A percentile compares a stretch with the other conserved stretches of the same genome.
phyloP scores from a whole-genome alignment of 306 rosid species.

The Heteromeles arbutifolia region DNA sequence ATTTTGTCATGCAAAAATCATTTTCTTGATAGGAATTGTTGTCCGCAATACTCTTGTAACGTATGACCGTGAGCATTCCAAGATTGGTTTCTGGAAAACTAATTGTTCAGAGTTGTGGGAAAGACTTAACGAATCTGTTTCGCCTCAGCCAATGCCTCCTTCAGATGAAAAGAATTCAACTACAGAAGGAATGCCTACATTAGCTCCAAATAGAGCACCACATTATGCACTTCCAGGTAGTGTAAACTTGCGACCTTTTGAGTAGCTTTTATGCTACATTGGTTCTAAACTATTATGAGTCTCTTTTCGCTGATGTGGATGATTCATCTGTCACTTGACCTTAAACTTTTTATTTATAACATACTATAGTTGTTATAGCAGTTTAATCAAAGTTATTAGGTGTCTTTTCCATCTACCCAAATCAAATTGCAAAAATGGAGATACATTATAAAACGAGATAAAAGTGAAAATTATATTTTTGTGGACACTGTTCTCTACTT shows the following conservation, averaged over 20 bases:
- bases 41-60: constrained; percentile 89
- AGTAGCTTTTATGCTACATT: not conserved
- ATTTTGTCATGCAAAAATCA: constrained; percentile 2
- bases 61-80: constrained; percentile 76
- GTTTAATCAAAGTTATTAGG: not conserved
- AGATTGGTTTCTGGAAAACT: constrained; percentile 95
- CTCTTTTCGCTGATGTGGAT: not conserved
- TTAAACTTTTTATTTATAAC: no score
- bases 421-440: not conserved
- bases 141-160: constrained; percentile 45
- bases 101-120: constrained; percentile 95
- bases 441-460: not conserved
- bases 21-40: constrained; percentile 52
- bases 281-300: not conserved
- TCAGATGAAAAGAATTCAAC: constrained; percentile 31
- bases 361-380: not conserved
- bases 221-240: constrained; percentile 49
- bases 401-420: not conserved
- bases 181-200: constrained; percentile 34
- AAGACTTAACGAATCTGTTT: constrained; percentile 50
- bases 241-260: constrained; percentile 11
- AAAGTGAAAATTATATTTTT: not conserved
- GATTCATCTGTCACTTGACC: not conserved
- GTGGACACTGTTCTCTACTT: not conserved
- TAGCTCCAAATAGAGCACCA: constrained; percentile 53